These are phyloP conservation scores for Earliella scabrosa DNA, from an alignment of 1,284 basidiomycete species.

Conservation along the genomic window DNA sequence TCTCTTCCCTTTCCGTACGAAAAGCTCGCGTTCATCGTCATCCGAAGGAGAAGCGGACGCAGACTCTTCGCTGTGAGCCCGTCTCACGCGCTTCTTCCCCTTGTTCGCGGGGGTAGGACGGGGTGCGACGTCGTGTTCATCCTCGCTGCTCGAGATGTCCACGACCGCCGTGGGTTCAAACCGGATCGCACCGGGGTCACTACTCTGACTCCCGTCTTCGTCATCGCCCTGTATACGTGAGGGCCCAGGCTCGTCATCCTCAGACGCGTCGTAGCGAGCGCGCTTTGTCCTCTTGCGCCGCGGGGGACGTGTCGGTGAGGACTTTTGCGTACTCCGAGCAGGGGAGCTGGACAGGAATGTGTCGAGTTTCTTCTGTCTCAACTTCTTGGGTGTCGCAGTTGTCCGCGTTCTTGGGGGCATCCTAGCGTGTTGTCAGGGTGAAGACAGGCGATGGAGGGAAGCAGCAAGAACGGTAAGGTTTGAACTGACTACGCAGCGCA, in stretches of 20 bases:
- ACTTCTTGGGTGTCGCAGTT: conserved; percentile 16
- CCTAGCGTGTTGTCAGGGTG: no score
- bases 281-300: conserved; percentile 1
- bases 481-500: no score
- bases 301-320: conserved; percentile 5
- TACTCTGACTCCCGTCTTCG: conserved; percentile 38
- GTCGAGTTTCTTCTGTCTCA: conserved; percentile 39
- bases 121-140: conserved; percentile 39
- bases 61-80: conserved; percentile 24
- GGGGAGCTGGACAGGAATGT: conserved; percentile 33
- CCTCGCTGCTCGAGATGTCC: conserved; percentile 32
- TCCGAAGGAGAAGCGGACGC: conserved; percentile 2
- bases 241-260: neutral
- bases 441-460: no score
- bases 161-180: conserved; percentile 44
- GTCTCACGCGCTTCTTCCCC: conserved; percentile 28
- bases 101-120: conserved; percentile 36
- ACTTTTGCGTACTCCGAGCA: conserved; percentile 1
- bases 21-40: conserved; percentile 24
- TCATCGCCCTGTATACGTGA: conserved; percentile 14
- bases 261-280: neutral
- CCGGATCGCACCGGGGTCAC: conserved; percentile 52
- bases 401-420: conserved; percentile 24
- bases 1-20: conserved; percentile 30
- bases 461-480: no score